These are phyloP conservation scores for Reticulascus tulasneorum DNA, from an alignment of 2,329 filamentous ascomycete genomes.

Conservation along the genomic window DNA sequence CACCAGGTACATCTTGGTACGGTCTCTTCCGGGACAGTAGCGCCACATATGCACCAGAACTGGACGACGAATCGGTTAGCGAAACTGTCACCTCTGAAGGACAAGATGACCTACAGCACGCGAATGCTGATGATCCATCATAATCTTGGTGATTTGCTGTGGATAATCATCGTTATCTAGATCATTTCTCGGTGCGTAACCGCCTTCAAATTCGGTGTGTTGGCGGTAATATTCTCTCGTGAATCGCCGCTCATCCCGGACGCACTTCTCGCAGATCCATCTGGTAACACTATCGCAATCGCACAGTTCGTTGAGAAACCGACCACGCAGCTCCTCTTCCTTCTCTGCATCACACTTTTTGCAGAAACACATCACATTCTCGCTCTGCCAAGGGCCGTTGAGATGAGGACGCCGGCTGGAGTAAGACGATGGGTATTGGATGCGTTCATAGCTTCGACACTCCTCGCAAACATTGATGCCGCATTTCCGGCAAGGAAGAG, in stretches of 20 bases:
- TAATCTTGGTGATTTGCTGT: background rate
- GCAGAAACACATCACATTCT: constrained; percentile 11
- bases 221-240: background rate
- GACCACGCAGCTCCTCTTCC: constrained; percentile 2
- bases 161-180: background rate
- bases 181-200: background rate
- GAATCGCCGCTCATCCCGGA: background rate
- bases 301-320: constrained; percentile 7
- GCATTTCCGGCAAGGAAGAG: constrained; percentile 3
- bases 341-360: constrained; percentile 3
- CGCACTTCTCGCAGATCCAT: constrained; percentile 10
- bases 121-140: background rate
- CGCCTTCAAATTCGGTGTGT: constrained; percentile 2
- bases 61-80: background rate
- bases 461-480: constrained; percentile 11
- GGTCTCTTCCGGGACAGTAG: constrained; percentile 1
- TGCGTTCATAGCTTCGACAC: constrained; percentile 7
- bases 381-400: background rate
- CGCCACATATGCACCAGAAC: constrained; percentile 13
- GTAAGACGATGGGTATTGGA: background rate
- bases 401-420: constrained; percentile 8
- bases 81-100: background rate
- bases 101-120: constrained; percentile 1
- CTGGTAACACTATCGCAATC: constrained; percentile 10
- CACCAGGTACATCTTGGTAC: constrained; percentile 11